Conservation (phyloP, 768 basidiomycete species). For the Rhizopogon vulgaris region DNA sequence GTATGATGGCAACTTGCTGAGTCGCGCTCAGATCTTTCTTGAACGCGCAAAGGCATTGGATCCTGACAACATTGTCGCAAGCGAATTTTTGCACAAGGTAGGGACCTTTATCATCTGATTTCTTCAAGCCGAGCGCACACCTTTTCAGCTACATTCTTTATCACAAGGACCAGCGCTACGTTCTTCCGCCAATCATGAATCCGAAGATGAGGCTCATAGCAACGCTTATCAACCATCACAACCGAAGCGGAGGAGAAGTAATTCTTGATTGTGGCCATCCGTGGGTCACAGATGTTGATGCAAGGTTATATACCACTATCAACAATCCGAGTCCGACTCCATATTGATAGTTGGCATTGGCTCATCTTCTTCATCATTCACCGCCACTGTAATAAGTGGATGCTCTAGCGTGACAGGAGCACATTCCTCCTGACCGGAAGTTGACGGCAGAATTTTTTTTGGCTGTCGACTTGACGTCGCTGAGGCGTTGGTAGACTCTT, state of each 20-base stretch:
- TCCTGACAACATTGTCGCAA: conserved; percentile 46
- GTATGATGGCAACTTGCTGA: conserved; percentile 38
- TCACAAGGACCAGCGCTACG: conserved; percentile 10
- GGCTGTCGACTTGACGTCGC: not conserved
- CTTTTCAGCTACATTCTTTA: conserved; percentile 11
- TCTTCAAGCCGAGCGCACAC: not conserved
- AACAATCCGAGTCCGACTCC: conserved; percentile 67
- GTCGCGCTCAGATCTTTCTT: conserved; percentile 51
- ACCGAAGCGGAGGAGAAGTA: not conserved
- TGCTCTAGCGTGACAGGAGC: not conserved
- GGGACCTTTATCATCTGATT: conserved; percentile 9
- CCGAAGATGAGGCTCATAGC: not conserved
- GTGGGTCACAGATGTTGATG: not conserved
- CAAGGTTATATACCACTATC: not conserved
- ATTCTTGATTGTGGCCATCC: not conserved
- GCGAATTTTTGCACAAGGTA: conserved; percentile 51
- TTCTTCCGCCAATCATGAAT: not conserved
- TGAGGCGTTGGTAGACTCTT: not conserved
- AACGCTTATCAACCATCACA: conserved; percentile 5
- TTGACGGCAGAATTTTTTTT: not conserved
- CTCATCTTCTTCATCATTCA: conserved; percentile 54
- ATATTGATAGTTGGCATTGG: conserved; percentile 74
- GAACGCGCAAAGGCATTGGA: conserved; percentile 59
- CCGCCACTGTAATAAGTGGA: conserved; percentile 7
- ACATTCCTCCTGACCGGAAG: not conserved